phyloP scores from a whole-genome alignment of 1,284 basidiomycete genomes.

The Malassezia nana region DNA sequence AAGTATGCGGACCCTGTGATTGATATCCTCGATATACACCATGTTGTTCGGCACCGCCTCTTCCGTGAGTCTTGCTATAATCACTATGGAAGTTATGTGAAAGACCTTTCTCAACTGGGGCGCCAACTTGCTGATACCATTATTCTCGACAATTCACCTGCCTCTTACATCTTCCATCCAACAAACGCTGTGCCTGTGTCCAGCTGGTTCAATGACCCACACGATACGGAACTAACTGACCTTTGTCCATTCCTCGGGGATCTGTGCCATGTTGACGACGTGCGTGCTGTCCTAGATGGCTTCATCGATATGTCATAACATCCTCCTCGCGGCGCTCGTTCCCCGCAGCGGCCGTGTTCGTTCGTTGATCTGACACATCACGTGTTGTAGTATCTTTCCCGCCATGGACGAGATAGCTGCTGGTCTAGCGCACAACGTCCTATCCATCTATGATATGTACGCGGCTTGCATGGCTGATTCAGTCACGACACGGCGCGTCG shows the following conservation, averaged over 20 bases:
- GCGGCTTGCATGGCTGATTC: neutral
- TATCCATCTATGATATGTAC: neutral
- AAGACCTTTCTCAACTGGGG: constrained; percentile 93
- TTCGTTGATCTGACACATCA: neutral
- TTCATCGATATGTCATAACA: constrained; percentile 6
- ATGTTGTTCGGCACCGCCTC: constrained; percentile 83
- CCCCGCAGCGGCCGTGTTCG: neutral
- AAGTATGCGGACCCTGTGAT: constrained; percentile 99
- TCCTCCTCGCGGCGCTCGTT: neutral
- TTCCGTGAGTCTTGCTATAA: constrained; percentile 99
- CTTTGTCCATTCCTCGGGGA: constrained; percentile 86
- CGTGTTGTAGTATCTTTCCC: constrained; percentile 1
- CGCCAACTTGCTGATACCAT: constrained; percentile 84
- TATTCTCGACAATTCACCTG: constrained; percentile 97
- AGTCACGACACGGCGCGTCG: neutral
- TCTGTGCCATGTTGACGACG: constrained; percentile 72
- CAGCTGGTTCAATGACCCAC: constrained; percentile 81
- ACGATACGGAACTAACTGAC: constrained; percentile 87
- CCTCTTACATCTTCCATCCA: constrained; percentile 97
- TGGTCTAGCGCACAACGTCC: neutral
- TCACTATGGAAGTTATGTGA: constrained; percentile 97
- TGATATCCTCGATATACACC: constrained; percentile 86
- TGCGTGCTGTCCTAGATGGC: constrained; percentile 75
- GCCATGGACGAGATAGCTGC: neutral
- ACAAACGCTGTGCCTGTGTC: constrained; percentile 98